Conservation (phyloP, 768 basidiomycete species). For the Tylopilus plumbeoviolaceoides region DNA sequence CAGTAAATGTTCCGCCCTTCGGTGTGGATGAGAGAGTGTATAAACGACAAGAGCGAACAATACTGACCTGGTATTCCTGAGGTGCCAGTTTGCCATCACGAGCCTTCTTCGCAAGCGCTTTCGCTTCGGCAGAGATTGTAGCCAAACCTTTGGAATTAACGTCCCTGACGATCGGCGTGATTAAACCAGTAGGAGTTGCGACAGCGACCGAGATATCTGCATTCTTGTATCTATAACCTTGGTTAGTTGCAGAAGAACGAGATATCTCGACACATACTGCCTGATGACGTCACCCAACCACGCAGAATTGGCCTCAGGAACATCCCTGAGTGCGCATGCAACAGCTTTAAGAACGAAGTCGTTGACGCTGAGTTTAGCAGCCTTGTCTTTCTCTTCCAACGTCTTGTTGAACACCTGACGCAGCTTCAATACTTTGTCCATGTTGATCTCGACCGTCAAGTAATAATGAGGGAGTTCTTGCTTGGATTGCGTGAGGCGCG, state of each 20-base stretch:
- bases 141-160: slow-evolving; percentile 91
- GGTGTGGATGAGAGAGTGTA: not conserved
- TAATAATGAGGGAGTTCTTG: slow-evolving; percentile 97
- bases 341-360: slow-evolving; percentile 98
- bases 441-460: slow-evolving; percentile 89
- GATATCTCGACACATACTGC: slow-evolving; percentile 54
- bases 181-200: slow-evolving; percentile 91
- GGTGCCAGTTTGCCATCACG: slow-evolving; percentile 95
- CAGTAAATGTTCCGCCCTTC: slow-evolving; percentile 95
- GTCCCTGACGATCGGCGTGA: slow-evolving; percentile 96
- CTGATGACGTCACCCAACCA: slow-evolving; percentile 96
- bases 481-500: slow-evolving; percentile 89
- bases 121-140: slow-evolving; percentile 87
- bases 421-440: slow-evolving; percentile 94
- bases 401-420: slow-evolving; percentile 94
- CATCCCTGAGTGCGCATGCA: slow-evolving; percentile 85
- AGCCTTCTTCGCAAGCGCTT: slow-evolving; percentile 90
- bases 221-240: slow-evolving; percentile 73
- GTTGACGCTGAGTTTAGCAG: slow-evolving; percentile 92
- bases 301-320: slow-evolving; percentile 96
- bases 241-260: not conserved
- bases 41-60: not conserved
- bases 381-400: slow-evolving; percentile 81
- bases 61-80: slow-evolving; percentile 85
- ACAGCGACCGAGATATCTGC: slow-evolving; percentile 97